Conservation (phyloP, 192 early-diverging fungal species). For the Chytriomyces sp. region DNA sequence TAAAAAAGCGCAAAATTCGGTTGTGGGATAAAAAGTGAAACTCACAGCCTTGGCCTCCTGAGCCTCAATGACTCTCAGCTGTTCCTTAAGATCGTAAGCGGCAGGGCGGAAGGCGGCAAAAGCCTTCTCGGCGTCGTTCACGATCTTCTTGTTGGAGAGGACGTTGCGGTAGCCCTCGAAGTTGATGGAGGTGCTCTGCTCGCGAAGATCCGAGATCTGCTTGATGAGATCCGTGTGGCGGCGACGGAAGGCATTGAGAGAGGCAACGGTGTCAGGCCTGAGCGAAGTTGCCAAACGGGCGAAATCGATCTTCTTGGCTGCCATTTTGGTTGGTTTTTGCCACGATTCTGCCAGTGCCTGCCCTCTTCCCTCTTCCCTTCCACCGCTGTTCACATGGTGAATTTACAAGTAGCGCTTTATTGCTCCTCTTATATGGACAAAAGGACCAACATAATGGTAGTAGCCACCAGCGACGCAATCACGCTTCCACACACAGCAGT, state of each 20-base stretch:
- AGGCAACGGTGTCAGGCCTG: slow-evolving; percentile 84
- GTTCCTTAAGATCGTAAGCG: slow-evolving; percentile 80
- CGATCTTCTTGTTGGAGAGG: slow-evolving; percentile 90
- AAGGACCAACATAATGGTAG: too few relatives aligned
- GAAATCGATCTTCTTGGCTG: slow-evolving; percentile 80
- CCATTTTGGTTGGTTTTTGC: slow-evolving; percentile 17
- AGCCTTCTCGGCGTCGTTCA: slow-evolving; percentile 88
- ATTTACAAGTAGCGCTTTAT: too few relatives aligned
- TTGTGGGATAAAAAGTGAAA: not conserved
- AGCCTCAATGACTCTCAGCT: slow-evolving; percentile 68
- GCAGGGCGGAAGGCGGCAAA: slow-evolving; percentile 77
- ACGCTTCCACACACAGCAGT: too few relatives aligned
- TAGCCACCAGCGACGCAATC: too few relatives aligned
- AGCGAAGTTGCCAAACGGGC: slow-evolving; percentile 79
- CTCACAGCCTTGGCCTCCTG: slow-evolving; percentile 58
- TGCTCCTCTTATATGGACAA: too few relatives aligned
- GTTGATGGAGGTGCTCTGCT: slow-evolving; percentile 80
- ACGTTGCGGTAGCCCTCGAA: slow-evolving; percentile 84
- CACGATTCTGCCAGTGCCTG: too few relatives aligned
- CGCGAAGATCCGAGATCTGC: slow-evolving; percentile 77
- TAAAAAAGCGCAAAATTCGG: not conserved
- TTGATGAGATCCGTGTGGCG: slow-evolving; percentile 90
- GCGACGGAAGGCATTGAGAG: slow-evolving; percentile 89
- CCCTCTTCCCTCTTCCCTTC: too few relatives aligned
- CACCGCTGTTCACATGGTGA: too few relatives aligned